These are phyloP conservation scores for Penicillium diatomitis DNA, from an alignment of 495 filamentous ascomycete species.

Conservation along the genomic window DNA sequence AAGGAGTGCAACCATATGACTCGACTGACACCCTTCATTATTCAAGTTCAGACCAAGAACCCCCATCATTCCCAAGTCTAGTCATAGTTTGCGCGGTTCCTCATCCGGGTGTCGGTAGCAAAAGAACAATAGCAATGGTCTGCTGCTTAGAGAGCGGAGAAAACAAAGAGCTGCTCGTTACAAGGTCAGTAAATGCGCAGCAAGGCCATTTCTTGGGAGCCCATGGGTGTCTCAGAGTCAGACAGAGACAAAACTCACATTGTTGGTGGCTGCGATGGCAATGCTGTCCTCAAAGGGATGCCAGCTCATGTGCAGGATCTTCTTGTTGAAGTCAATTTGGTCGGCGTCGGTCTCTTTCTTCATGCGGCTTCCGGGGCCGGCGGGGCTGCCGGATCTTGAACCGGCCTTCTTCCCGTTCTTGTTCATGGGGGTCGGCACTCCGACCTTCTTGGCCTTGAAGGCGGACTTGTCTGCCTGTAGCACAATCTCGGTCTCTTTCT, in stretches of 20 bases:
- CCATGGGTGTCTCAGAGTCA: too few species aligned
- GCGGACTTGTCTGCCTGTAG: conserved; percentile 97
- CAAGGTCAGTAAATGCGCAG: too few species aligned
- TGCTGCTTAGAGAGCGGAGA: conserved; percentile 76
- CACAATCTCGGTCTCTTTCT: conserved; percentile 94
- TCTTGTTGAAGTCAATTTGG: conserved; percentile 99
- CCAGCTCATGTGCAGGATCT: conserved; percentile 99
- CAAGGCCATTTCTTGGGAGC: too few species aligned
- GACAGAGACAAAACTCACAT: conserved; percentile 53
- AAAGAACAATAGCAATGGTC: neutral
- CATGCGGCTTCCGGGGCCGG: conserved; percentile 87
- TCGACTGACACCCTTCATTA: too few species aligned
- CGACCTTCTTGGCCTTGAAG: conserved; percentile 99
- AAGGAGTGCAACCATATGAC: too few species aligned
- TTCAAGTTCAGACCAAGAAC: too few species aligned
- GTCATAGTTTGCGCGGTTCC: too few species aligned
- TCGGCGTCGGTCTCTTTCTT: conserved; percentile 98
- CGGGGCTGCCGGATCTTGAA: conserved; percentile 82
- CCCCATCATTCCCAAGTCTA: too few species aligned
- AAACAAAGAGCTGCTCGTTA: conserved; percentile 72
- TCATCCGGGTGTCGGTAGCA: too few species aligned
- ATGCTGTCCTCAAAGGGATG: conserved; percentile 99
- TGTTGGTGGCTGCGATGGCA: conserved; percentile 98
- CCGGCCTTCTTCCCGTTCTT: conserved; percentile 76
- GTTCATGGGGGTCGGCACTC: conserved; percentile 95